These are phyloP conservation scores for Lachnellula arida DNA, from an alignment of 2,329 filamentous ascomycete species.

Conservation along the genomic window DNA sequence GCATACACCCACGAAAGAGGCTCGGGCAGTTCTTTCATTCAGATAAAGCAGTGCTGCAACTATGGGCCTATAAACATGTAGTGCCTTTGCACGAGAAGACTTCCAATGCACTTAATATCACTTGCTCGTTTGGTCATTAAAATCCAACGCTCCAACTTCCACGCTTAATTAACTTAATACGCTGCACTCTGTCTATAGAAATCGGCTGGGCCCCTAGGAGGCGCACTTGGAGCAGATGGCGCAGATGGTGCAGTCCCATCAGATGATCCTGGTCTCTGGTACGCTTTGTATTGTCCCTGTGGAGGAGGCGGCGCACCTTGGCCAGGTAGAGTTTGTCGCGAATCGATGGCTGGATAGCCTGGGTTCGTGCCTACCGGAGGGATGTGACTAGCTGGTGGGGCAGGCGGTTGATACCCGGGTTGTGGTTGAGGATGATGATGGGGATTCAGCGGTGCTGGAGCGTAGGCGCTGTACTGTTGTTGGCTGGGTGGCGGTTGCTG, in stretches of 20 bases:
- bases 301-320: conserved; percentile 33
- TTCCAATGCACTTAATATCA: too few relatives aligned
- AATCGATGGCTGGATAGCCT: conserved; percentile 35
- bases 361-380: conserved; percentile 20
- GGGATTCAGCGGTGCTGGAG: conserved; percentile 21
- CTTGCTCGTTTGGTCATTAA: background rate
- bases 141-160: background rate
- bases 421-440: conserved; percentile 17
- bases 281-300: conserved; percentile 52
- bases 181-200: conserved; percentile 48
- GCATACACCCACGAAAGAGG: background rate
- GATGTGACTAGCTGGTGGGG: conserved; percentile 28
- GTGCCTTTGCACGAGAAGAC: background rate
- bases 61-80: background rate
- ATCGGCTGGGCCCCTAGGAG: conserved; percentile 39
- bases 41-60: background rate
- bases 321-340: conserved; percentile 47
- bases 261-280: conserved; percentile 33
- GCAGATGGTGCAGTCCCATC: conserved; percentile 25
- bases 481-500: conserved; percentile 21
- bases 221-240: conserved; percentile 46
- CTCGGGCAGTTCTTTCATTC: background rate
- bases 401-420: conserved; percentile 27
- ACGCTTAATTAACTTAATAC: conserved; percentile 19
- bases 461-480: conserved; percentile 31